These are phyloP conservation scores for Flaveria ramosissima DNA, from an alignment of 129 eudicot species.

Conservation along the genomic window DNA sequence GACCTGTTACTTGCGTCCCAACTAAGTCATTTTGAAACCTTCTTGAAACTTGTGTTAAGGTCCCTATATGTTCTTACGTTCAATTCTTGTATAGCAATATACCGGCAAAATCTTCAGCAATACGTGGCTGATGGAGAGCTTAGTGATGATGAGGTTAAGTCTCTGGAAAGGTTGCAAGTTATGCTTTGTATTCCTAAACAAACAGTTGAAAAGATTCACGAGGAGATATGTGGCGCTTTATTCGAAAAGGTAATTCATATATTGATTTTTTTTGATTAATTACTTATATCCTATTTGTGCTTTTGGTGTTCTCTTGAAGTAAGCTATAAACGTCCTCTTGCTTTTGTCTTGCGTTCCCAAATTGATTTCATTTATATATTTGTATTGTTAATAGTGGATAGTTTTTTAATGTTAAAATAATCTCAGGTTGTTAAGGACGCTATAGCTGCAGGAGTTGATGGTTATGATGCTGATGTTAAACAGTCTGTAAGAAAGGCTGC, in stretches of 20 bases:
- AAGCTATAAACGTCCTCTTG: neutral
- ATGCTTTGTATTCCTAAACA: constrained; percentile 88
- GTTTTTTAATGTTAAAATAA: neutral
- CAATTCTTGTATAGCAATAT: constrained; percentile 53
- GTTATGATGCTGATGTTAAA: constrained; percentile 69
- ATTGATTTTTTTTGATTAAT: neutral
- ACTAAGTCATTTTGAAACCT: neutral
- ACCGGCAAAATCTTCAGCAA: constrained; percentile 87
- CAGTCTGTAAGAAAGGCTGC: constrained; percentile 94
- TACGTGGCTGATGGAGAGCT: constrained; percentile 75
- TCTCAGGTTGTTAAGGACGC: constrained; percentile 91
- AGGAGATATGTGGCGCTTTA: constrained; percentile 83
- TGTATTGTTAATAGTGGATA: neutral
- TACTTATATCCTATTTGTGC: constrained; percentile 9
- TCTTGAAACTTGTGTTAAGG: neutral
- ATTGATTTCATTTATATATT: neutral
- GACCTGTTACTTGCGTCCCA: neutral
- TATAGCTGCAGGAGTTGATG: constrained; percentile 76
- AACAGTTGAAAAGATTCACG: constrained; percentile 82
- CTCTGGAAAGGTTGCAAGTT: constrained; percentile 73
- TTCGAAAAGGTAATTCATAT: constrained; percentile 75
- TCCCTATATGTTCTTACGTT: constrained; percentile 1
- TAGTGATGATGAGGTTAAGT: constrained; percentile 68
- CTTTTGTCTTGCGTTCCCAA: neutral
- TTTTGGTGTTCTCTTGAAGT: neutral